Evolutionary conservation across 192 early-diverging fungal genomes (phyloP).

Genomic region (Coemansia sp.): DNA sequence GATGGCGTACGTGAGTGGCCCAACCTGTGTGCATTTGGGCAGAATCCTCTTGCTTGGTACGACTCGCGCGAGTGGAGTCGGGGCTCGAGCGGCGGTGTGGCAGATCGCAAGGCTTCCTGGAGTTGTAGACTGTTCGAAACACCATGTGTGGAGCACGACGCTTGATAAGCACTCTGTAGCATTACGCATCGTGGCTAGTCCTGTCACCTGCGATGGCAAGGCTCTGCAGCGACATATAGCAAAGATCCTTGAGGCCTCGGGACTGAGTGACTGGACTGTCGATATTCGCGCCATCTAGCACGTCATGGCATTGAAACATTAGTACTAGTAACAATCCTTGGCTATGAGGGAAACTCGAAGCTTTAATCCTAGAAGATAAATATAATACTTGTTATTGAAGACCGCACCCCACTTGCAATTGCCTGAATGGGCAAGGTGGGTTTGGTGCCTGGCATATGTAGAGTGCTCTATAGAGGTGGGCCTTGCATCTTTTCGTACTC

Average conservation of each 20-base stretch:
- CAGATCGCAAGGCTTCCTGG: constrained; percentile 29
- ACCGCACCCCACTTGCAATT: no score
- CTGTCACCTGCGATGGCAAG: background rate
- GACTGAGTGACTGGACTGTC: constrained; percentile 20
- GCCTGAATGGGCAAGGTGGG: no score
- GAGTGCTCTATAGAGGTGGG: no score
- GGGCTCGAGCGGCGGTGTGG: constrained; percentile 6
- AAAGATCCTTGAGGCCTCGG: constrained; percentile 15
- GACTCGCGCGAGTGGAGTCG: constrained; percentile 1
- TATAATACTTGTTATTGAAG: no score
- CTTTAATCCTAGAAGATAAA: no score
- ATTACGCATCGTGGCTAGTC: constrained; percentile 23
- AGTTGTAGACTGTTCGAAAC: constrained; percentile 21
- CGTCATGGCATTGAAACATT: background rate
- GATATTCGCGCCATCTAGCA: constrained; percentile 16
- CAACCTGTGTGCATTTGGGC: constrained; percentile 36
- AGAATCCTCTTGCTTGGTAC: constrained; percentile 25
- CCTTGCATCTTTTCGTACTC: no score
- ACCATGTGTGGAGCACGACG: constrained; percentile 32
- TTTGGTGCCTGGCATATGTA: no score
- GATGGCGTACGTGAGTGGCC: constrained; percentile 31
- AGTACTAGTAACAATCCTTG: no score
- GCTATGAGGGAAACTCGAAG: no score
- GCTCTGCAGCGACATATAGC: constrained; percentile 19
- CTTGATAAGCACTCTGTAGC: constrained; percentile 12